These are phyloP conservation scores for Emericellopsis cladophorae DNA, from an alignment of 2,329 filamentous ascomycete genomes.

Conservation along the genomic window DNA sequence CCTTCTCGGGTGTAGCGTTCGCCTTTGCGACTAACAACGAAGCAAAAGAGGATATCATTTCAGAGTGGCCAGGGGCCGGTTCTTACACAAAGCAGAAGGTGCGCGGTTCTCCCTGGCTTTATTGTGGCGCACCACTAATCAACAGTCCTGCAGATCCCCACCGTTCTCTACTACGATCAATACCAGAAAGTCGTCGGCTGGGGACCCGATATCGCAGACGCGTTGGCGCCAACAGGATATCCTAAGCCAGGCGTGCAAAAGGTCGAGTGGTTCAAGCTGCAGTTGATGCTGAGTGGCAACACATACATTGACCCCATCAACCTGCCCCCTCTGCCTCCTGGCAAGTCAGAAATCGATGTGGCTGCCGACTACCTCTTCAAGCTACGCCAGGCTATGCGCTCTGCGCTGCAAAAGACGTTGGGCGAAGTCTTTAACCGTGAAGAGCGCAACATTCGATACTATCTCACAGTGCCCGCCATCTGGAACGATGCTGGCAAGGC, in stretches of 20 bases:
- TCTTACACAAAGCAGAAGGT: conserved; percentile 99
- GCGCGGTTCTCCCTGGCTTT: conserved; percentile 7
- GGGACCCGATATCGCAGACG: conserved; percentile 96
- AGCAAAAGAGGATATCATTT: conserved; percentile 96
- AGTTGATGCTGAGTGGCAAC: conserved; percentile 96
- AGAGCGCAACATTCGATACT: conserved; percentile 95
- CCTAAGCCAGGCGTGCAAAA: conserved; percentile 97
- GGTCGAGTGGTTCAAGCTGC: conserved; percentile 99
- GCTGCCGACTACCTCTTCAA: conserved; percentile 99
- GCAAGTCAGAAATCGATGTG: conserved; percentile 97
- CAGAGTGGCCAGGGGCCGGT: conserved; percentile 95
- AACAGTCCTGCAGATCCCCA: conserved; percentile 60
- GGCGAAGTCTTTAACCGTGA: conserved; percentile 97
- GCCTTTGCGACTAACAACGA: conserved; percentile 96
- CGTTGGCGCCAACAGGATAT: conserved; percentile 90
- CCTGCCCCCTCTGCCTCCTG: conserved; percentile 88
- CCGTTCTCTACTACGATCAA: conserved; percentile 98
- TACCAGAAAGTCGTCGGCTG: conserved; percentile 99
- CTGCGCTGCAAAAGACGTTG: conserved; percentile 87
- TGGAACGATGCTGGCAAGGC: conserved; percentile 99
- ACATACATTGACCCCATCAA: conserved; percentile 99
- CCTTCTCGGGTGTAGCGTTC: conserved; percentile 94
- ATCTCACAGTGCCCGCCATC: conserved; percentile 95
- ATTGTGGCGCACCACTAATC: conserved; percentile 3
- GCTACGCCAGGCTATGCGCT: conserved; percentile 90